Conservation (phyloP, 2,329 filamentous ascomycete genomes). For the Graphium sp. region DNA sequence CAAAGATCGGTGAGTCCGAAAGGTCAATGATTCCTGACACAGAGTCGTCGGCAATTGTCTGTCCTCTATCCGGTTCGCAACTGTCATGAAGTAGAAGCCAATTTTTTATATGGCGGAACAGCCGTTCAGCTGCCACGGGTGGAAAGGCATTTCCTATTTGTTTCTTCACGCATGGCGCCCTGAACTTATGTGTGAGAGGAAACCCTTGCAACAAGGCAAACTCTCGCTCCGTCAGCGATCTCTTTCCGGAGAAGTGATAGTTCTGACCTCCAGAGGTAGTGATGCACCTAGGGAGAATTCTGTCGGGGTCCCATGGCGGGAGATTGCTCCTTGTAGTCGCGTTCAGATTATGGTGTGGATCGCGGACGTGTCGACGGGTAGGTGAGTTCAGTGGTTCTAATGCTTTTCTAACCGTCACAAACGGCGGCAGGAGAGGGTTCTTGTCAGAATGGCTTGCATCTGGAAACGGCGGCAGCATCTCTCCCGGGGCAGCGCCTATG, state of each 20-base stretch:
- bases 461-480: slow-evolving; percentile 51
- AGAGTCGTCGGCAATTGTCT: slow-evolving; percentile 4
- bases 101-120: slow-evolving; percentile 29
- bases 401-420: slow-evolving; percentile 25
- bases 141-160: slow-evolving; percentile 75
- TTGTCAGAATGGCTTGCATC: slow-evolving; percentile 35
- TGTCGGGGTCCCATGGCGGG: slow-evolving; percentile 24
- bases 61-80: slow-evolving; percentile 1
- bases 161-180: slow-evolving; percentile 24
- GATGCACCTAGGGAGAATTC: slow-evolving; percentile 37
- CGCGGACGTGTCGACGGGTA: slow-evolving; percentile 10
- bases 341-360: slow-evolving; percentile 21
- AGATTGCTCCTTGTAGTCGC: slow-evolving; percentile 12
- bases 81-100: slow-evolving; percentile 28
- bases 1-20: too few relatives aligned
- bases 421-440: slow-evolving; percentile 17
- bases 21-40: too few relatives aligned
- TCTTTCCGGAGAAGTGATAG: slow-evolving; percentile 46
- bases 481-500: slow-evolving; percentile 49
- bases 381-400: slow-evolving; percentile 19
- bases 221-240: slow-evolving; percentile 52
- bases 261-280: slow-evolving; percentile 46
- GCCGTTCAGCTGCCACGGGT: slow-evolving; percentile 31
- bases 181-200: slow-evolving; percentile 42
- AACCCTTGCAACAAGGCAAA: slow-evolving; percentile 56